Base-by-base conservation (phyloP, 331 rosid genomes). In the Rhamnella rubrinervis region DNA sequence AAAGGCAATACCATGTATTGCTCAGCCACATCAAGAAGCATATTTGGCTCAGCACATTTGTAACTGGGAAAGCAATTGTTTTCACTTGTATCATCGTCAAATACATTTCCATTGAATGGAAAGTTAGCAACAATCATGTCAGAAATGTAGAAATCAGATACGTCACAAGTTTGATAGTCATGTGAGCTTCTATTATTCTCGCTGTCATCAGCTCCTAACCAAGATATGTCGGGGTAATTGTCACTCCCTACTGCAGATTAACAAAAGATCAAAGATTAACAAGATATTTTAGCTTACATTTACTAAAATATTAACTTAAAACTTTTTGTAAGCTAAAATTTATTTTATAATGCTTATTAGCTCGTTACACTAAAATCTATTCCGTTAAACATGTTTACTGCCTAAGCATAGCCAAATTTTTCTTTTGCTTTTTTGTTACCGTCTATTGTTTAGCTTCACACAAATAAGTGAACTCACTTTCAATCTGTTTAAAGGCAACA, bases 61-160 rank as follows among this genome's bases (percentile, higher is more conserved):
- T 86, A 91, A 60, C 82, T 88, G 47, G 87, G 73, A 65, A 85
- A 82, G 82, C 72, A 80, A 84, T 74, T 85, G 19, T 62, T 63
- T 76, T 80, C 86, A 37, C 74, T 59, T 41, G 78, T 63, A 62
- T 80, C 87, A 75, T 84, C 88, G 65, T 73, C 83, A 72, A 84
- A 85, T 63, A 81, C 72, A 73, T 71, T 78, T 62, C 71, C 91
- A 59, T 80, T 74, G 60, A 89, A 75, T 15, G 98, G 95, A 78
- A 89, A 82, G 87, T 78, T 87, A 3, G 96, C 61, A 21, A 95
- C 72, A 63, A 95, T 89, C 97, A 91, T 95, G 79, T 95, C 99
- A 68, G 97, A 87, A 71, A 95, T 78, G 85, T 85, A 89, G 81
- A 91, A 95, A 78, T 95, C 99, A 17, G 97, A 95, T 19, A 89